Conservation (phyloP, 116 monocot species). For the Zostera marina region DNA sequence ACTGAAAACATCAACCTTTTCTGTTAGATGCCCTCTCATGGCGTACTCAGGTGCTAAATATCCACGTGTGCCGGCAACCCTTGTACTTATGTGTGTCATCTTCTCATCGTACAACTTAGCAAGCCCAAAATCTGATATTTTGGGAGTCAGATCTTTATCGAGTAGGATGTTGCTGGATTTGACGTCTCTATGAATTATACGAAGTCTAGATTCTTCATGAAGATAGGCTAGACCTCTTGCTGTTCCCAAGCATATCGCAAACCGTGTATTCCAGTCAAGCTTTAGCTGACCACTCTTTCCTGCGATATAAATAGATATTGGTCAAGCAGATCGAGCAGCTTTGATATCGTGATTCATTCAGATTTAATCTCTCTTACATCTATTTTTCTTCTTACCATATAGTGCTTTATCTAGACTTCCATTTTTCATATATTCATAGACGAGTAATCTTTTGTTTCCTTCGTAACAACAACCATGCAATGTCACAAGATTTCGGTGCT, state of each 20-base stretch:
- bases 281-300: neutral
- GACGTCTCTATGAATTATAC: neutral
- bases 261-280: neutral
- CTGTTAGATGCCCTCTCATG: neutral
- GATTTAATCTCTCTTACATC: too few relatives aligned
- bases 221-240: neutral
- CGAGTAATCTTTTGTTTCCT: conserved; percentile 41
- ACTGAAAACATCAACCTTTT: neutral
- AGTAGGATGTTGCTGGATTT: neutral
- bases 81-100: neutral
- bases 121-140: neutral
- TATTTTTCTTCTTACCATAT: conserved; percentile 24
- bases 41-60: neutral
- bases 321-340: too few relatives aligned
- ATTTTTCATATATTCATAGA: conserved; percentile 65
- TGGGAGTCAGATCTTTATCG: neutral
- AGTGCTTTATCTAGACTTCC: conserved; percentile 61
- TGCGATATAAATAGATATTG: neutral
- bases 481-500: conserved; percentile 62
- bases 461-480: conserved; percentile 66
- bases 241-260: neutral
- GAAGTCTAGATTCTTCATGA: neutral
- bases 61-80: neutral
- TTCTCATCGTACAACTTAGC: neutral
- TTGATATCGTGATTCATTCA: too few relatives aligned